Base-by-base conservation (phyloP, 2,329 filamentous ascomycete genomes). In the Aureobasidium sp. region DNA sequence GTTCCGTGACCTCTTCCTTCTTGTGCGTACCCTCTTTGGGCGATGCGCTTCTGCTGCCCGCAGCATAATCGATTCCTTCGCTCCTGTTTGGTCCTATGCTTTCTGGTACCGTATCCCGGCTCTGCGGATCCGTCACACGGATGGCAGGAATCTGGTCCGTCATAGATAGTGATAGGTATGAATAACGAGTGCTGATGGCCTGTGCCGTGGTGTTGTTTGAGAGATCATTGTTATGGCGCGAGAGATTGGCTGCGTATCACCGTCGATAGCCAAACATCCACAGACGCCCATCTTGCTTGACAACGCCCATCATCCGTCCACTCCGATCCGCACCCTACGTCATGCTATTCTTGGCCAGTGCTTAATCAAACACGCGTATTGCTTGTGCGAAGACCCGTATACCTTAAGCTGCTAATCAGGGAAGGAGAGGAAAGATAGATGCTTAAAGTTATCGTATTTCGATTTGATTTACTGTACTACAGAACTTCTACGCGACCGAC, bases 81-180 rank as follows among this genome's bases (percentile, higher is more conserved):
- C 42, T 30, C 16, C 54, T 49, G 57, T 42, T 50, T 50, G 45
- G 15, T 42, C 57, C 57, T 39, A 29, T 16, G 21, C 44, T 49
- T 27, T 64, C 37, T 59, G 74, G 69, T 52, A 67, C 67, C 36
- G 66, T 62, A 61, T 74, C 70, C 63, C 67, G 68, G 62, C 69
- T 69, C 27, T 73, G 72, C 63, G 76, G 72, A 69, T 79, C 76
- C 41, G 74, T 76, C 61, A 77, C 71, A 65, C 73, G 75, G 69
- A 79, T 78, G 62, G 74, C 73, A 45, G 77, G 75, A 53, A 78
- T 63, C 21, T 21, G 21, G 49, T 76, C 71, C 49, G 72, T 68
- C 74, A 76, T 77, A 36, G 57, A 42, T 50, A 50, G 27, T 50
- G 34, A 42, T 50, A 13, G 7, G 34, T 37, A 42, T 59, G 44